phyloP scores from a whole-genome alignment of 2,329 filamentous ascomycete species.

The Mycosphaerella arachidis region DNA sequence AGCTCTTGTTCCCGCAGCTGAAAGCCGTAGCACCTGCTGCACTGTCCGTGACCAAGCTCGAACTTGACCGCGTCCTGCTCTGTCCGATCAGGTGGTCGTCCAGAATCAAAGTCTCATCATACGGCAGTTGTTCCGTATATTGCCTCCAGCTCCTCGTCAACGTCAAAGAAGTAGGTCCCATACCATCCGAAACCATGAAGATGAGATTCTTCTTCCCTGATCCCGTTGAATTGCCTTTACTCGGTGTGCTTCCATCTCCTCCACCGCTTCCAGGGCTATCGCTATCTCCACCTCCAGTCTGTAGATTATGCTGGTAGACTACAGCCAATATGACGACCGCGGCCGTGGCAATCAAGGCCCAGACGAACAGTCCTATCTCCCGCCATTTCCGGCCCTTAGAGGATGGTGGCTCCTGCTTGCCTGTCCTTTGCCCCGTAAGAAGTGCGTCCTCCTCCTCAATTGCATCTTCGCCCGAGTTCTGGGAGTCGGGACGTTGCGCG shows the following conservation, averaged over 20 bases:
- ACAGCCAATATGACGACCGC: constrained; percentile 75
- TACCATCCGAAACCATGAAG: constrained; percentile 99
- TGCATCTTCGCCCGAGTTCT: constrained; percentile 49
- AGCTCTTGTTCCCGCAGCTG: constrained; percentile 86
- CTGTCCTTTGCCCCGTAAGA: constrained; percentile 50
- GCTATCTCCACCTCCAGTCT: constrained; percentile 10
- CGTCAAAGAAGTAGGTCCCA: constrained; percentile 88
- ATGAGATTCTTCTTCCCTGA: constrained; percentile 81
- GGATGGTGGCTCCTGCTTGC: constrained; percentile 31
- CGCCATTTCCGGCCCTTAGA: constrained; percentile 54
- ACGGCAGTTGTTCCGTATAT: constrained; percentile 65
- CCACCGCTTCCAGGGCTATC: background rate
- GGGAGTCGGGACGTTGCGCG: constrained; percentile 50
- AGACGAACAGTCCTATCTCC: constrained; percentile 72
- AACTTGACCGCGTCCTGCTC: constrained; percentile 78
- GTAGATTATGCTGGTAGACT: constrained; percentile 61
- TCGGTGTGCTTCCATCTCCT: constrained; percentile 25
- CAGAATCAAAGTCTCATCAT: constrained; percentile 69
- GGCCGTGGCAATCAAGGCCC: constrained; percentile 77
- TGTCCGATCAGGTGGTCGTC: constrained; percentile 89
- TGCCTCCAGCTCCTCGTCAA: constrained; percentile 85
- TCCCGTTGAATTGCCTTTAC: constrained; percentile 21
- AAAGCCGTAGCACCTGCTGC: constrained; percentile 97
- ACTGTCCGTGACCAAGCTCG: constrained; percentile 85
- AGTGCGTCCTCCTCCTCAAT: constrained; percentile 59